phyloP scores from a whole-genome alignment of 352 stramenopile species.

The Blastocystis sp. region DNA sequence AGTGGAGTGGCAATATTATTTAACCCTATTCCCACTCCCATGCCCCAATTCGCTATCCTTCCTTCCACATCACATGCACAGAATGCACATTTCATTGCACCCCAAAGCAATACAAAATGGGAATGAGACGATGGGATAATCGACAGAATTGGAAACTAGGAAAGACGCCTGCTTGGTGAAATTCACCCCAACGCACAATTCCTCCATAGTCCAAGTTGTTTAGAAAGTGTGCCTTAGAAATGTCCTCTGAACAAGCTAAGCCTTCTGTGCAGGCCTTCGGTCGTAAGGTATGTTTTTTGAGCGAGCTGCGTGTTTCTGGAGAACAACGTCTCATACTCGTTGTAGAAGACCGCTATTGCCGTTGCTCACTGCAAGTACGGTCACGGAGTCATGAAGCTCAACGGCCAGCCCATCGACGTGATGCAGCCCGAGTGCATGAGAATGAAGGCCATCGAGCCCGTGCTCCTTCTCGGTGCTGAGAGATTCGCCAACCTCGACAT shows the following conservation, averaged over 20 bases:
- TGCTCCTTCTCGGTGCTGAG: constrained; percentile 92
- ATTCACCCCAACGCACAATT: constrained; percentile 71
- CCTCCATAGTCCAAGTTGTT: constrained; percentile 72
- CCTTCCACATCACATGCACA: no score
- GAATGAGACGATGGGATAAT: no score
- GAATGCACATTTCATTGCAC: no score
- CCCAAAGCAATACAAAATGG: no score
- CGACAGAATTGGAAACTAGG: no score
- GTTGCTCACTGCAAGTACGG: constrained; percentile 77
- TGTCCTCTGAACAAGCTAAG: constrained; percentile 51
- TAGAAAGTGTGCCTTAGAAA: constrained; percentile 70
- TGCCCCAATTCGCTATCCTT: no score
- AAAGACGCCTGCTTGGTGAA: neutral
- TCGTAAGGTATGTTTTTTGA: constrained; percentile 49
- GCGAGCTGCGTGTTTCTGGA: constrained; percentile 2
- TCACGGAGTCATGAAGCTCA: no score
- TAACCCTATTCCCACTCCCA: no score
- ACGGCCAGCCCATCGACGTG: no score
- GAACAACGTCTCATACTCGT: constrained; percentile 31
- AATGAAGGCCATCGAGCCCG: no score
- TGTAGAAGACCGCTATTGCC: constrained; percentile 96
- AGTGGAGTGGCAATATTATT: no score
- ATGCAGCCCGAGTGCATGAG: no score
- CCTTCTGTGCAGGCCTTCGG: constrained; percentile 57
- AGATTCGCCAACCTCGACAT: constrained; percentile 90